These are phyloP conservation scores for Pichia sp. DNA, from an alignment of 1,139 yeast genomes.

Conservation along the genomic window DNA sequence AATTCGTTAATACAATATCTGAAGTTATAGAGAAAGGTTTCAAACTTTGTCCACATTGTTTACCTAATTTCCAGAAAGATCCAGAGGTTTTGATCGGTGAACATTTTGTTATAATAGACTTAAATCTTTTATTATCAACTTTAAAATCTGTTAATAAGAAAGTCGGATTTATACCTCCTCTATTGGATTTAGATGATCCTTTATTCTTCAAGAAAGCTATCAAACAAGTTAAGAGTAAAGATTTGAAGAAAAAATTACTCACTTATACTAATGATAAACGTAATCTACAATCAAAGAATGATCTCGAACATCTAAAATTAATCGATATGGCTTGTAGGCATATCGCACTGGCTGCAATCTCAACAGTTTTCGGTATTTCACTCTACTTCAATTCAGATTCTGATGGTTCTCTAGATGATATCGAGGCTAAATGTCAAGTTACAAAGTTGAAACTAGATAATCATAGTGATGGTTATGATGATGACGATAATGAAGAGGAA, in stretches of 20 bases:
- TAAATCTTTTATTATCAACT: slow-evolving; percentile 46
- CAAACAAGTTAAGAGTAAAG: slow-evolving; percentile 14
- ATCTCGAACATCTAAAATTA: slow-evolving; percentile 60
- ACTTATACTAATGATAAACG: background rate
- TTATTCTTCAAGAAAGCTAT: slow-evolving; percentile 26
- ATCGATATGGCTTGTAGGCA: slow-evolving; percentile 80
- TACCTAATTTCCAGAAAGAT: slow-evolving; percentile 25
- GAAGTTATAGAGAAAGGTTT: slow-evolving; percentile 44
- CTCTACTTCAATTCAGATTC: background rate
- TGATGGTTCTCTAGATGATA: background rate
- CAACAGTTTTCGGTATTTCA: slow-evolving; percentile 35
- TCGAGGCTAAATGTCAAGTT: background rate
- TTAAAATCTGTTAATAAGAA: slow-evolving; percentile 50
- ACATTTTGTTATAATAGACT: slow-evolving; percentile 35
- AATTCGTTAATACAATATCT: slow-evolving; percentile 33
- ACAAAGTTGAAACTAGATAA: background rate
- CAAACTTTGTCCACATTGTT: slow-evolving; percentile 48
- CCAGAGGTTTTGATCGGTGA: slow-evolving; percentile 10
- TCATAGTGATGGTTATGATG: background rate
- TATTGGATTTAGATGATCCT: slow-evolving; percentile 39
- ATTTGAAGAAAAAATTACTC: slow-evolving; percentile 18
- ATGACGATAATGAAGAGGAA: background rate
- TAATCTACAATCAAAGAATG: slow-evolving; percentile 39
- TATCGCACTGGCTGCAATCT: slow-evolving; percentile 65
- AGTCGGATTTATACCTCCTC: slow-evolving; percentile 52